These are phyloP conservation scores for Protomyces macrosporus DNA, from an alignment of 1,139 yeast genomes.

Conservation along the genomic window DNA sequence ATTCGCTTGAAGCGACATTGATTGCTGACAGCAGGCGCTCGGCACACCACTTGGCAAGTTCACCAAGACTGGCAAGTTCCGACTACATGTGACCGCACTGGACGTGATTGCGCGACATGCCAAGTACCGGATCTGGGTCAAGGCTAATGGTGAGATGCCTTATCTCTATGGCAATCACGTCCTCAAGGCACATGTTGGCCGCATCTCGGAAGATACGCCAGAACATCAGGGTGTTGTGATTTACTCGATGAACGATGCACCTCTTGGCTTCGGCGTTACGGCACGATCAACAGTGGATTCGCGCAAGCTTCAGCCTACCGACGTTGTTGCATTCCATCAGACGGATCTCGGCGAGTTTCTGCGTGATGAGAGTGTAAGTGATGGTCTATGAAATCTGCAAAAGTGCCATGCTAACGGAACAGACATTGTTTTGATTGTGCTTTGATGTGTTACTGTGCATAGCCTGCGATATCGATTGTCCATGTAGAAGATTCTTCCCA, in stretches of 20 bases:
- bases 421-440: neutral
- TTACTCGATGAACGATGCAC: constrained; percentile 84
- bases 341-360: constrained; percentile 96
- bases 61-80: constrained; percentile 94
- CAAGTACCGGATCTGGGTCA: constrained; percentile 92
- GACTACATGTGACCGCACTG: constrained; percentile 88
- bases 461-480: too few species aligned
- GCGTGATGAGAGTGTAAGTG: constrained; percentile 61
- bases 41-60: constrained; percentile 83
- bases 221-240: constrained; percentile 96
- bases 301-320: constrained; percentile 83
- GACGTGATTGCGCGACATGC: constrained; percentile 80
- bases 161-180: constrained; percentile 94
- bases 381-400: neutral
- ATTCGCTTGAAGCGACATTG: neutral
- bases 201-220: constrained; percentile 95
- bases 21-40: neutral
- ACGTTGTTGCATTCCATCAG: constrained; percentile 91
- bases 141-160: constrained; percentile 97
- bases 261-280: constrained; percentile 92
- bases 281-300: constrained; percentile 91
- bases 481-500: too few species aligned
- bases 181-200: constrained; percentile 91
- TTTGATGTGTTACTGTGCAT: too few species aligned
- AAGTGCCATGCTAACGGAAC: neutral